Percentiles rank a stretch among this genome's conserved stretches.
Conservation (phyloP, 108 stramenopile species). For the Skeletonema grethae region DNA sequence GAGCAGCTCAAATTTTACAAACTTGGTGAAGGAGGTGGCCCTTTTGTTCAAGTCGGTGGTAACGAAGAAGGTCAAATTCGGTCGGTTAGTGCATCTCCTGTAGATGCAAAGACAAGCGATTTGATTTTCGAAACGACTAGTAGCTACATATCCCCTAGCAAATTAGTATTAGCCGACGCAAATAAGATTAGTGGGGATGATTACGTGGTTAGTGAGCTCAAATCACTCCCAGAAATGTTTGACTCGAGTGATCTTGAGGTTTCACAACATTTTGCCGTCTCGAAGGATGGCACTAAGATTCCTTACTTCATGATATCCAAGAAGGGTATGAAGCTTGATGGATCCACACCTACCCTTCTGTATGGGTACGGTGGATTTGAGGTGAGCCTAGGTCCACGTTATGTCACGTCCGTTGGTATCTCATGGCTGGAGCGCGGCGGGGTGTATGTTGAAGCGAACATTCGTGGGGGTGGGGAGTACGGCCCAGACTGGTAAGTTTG, state of each 20-base stretch:
- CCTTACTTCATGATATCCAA: slow-evolving; percentile 66
- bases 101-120: slow-evolving; percentile 67
- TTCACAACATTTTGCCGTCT: slow-evolving; percentile 70
- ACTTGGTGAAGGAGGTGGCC: slow-evolving; percentile 56
- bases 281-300: slow-evolving; percentile 83
- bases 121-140: slow-evolving; percentile 76
- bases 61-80: slow-evolving; percentile 71
- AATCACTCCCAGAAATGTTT: slow-evolving; percentile 69
- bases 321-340: slow-evolving; percentile 44
- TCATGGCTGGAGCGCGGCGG: slow-evolving; percentile 93
- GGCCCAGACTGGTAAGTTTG: slow-evolving; percentile 54
- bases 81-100: slow-evolving; percentile 52
- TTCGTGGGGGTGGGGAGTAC: slow-evolving; percentile 95
- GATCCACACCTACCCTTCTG: slow-evolving; percentile 49
- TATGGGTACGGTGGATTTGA: slow-evolving; percentile 98
- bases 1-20: slow-evolving; percentile 80
- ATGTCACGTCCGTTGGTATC: slow-evolving; percentile 74
- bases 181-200: slow-evolving; percentile 49
- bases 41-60: slow-evolving; percentile 54
- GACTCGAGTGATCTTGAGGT: slow-evolving; percentile 64
- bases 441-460: slow-evolving; percentile 94
- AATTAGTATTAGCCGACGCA: slow-evolving; percentile 74
- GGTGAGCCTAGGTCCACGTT: slow-evolving; percentile 89
- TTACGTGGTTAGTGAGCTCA: slow-evolving; percentile 56
- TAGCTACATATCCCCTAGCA: slow-evolving; percentile 72